phyloP scores from a whole-genome alignment of 1,284 basidiomycete genomes.

The Heimioporus retisporus region DNA sequence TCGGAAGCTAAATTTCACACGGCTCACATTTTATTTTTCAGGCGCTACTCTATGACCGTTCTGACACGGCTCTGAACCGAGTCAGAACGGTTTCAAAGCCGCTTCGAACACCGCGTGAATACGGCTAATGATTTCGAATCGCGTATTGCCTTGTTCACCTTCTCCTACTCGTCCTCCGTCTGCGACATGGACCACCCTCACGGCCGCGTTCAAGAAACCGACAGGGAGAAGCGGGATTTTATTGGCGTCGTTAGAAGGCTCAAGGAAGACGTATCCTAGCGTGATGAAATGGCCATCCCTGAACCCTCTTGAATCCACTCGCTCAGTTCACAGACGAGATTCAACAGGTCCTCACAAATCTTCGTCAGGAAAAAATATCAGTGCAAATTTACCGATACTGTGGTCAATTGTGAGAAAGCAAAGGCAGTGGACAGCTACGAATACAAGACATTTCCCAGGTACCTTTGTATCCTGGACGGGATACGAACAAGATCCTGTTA shows the following conservation, averaged over 20 bases:
- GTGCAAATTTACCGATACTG: no score
- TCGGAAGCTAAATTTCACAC: no score
- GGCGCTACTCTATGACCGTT: no score
- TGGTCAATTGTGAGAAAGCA: no score
- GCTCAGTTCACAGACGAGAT: constrained; percentile 67
- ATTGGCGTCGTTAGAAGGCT: constrained; percentile 78
- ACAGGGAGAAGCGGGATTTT: constrained; percentile 85
- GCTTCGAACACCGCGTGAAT: no score
- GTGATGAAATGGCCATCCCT: constrained; percentile 63
- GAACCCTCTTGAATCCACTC: constrained; percentile 6
- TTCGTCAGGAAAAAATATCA: constrained; percentile 61
- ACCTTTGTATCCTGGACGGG: no score
- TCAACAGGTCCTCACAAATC: constrained; percentile 68
- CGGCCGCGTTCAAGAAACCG: constrained; percentile 72
- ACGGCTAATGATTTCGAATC: constrained; percentile 62
- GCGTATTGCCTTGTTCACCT: constrained; percentile 63
- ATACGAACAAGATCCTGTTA: no score
- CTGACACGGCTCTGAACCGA: no score
- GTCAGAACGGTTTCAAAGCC: no score
- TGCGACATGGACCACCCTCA: constrained; percentile 48
- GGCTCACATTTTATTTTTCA: no score
- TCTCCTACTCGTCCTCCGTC: constrained; percentile 66
- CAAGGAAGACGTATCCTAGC: constrained; percentile 74
- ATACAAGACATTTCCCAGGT: no score
- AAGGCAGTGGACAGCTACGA: no score